Evolutionary conservation across 768 basidiomycete species (phyloP).

Genomic region (Steccherinum ochraceum): DNA sequence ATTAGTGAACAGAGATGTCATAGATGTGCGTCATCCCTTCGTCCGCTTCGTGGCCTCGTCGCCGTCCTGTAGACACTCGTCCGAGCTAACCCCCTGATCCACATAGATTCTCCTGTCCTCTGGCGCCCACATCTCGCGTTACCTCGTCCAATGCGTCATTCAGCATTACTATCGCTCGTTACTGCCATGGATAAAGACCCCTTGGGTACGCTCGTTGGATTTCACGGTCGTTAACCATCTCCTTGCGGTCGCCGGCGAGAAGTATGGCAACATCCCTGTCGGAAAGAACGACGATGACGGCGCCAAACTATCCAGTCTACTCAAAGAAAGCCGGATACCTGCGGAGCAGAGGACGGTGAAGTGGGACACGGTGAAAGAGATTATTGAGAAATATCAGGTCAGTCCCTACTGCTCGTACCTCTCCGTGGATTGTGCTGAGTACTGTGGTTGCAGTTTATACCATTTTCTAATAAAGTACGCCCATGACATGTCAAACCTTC

Average conservation of each 20-base stretch:
- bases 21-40: constrained; percentile 48
- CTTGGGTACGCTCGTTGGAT: constrained; percentile 64
- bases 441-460: constrained; percentile 53
- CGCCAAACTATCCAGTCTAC: constrained; percentile 51
- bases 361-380: constrained; percentile 59
- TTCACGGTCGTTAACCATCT: constrained; percentile 60
- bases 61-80: constrained; percentile 7
- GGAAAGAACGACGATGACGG: constrained; percentile 77
- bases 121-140: constrained; percentile 74
- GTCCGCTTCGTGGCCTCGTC: not conserved
- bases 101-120: constrained; percentile 64
- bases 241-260: constrained; percentile 47
- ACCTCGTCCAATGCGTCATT: constrained; percentile 70
- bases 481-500: not conserved
- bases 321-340: constrained; percentile 67
- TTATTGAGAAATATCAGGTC: constrained; percentile 68
- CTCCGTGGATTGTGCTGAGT: not conserved
- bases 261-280: constrained; percentile 60
- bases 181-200: constrained; percentile 67
- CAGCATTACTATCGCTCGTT: constrained; percentile 75
- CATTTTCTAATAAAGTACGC: constrained; percentile 63
- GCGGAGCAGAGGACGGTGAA: constrained; percentile 48
- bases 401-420: constrained; percentile 18
- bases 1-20: constrained; percentile 55
- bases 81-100: constrained; percentile 6